Conservation (phyloP, 176 grass and related monocot species). For the Triticum urartu region DNA sequence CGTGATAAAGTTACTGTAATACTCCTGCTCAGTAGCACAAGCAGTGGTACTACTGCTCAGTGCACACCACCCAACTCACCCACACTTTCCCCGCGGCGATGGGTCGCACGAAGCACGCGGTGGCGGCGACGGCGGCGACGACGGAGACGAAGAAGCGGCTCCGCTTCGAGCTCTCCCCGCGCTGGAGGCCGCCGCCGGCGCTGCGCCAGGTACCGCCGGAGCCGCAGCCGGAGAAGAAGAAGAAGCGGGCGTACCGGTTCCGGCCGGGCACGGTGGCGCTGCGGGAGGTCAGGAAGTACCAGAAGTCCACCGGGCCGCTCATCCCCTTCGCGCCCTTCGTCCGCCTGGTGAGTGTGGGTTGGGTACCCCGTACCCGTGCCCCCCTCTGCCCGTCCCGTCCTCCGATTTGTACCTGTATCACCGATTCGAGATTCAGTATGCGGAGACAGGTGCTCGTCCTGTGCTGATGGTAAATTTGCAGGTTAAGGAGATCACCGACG, state of each 20-base stretch:
- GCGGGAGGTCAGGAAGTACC: conserved; percentile 62
- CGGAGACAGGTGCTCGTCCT: neutral
- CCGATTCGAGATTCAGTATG: neutral
- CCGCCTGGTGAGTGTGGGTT: conserved; percentile 30
- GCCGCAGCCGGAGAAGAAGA: neutral
- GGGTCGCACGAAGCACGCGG: conserved; percentile 43
- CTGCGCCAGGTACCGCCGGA: neutral
- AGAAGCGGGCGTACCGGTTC: conserved; percentile 17
- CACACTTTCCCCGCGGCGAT: neutral
- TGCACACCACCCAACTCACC: too few relatives aligned
- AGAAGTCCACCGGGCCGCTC: conserved; percentile 42
- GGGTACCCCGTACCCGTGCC: neutral
- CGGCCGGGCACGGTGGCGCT: conserved; percentile 61
- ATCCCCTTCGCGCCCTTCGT: conserved; percentile 60
- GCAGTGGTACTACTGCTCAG: too few relatives aligned
- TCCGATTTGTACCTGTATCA: neutral
- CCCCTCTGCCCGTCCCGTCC: neutral
- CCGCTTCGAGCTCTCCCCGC: neutral
- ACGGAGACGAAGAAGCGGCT: conserved; percentile 22
- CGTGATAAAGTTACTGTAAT: too few relatives aligned
- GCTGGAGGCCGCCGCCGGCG: neutral
- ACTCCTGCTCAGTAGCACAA: too few relatives aligned
- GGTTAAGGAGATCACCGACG: conserved; percentile 58
- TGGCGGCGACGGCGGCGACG: neutral
- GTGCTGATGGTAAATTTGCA: conserved; percentile 26